phyloP scores from a whole-genome alignment of 2,329 filamentous ascomycete species.

The Bretziella fagacearum region DNA sequence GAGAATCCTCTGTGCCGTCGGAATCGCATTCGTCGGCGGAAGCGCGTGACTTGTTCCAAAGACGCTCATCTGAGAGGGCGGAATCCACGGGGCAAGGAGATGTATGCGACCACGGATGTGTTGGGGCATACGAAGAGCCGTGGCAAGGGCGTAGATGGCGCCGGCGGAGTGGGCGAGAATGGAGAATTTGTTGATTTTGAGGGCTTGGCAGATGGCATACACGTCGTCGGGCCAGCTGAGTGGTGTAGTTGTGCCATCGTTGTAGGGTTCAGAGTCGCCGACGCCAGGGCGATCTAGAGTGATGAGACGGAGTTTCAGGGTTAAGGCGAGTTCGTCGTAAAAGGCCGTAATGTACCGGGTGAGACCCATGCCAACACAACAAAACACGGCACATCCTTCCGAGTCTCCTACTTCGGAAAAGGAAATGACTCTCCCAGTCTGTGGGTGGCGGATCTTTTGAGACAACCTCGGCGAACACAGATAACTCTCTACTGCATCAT shows the following conservation, averaged over 20 bases:
- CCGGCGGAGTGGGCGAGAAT: constrained; percentile 91
- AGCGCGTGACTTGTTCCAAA: constrained; percentile 56
- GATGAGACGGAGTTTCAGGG: constrained; percentile 74
- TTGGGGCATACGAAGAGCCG: constrained; percentile 86
- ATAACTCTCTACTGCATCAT: constrained; percentile 74
- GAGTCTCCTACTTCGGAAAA: constrained; percentile 95
- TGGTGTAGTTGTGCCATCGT: constrained; percentile 67
- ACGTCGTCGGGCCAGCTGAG: constrained; percentile 89
- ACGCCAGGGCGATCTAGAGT: constrained; percentile 90
- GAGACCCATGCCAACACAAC: constrained; percentile 93
- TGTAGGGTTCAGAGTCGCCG: constrained; percentile 74
- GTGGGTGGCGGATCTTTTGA: constrained; percentile 72
- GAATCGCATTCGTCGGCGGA: constrained; percentile 70
- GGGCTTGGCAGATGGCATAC: constrained; percentile 75
- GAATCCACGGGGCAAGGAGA: constrained; percentile 90
- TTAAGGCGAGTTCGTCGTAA: constrained; percentile 86
- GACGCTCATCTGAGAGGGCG: constrained; percentile 77
- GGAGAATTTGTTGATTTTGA: constrained; percentile 91
- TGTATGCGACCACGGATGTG: constrained; percentile 90
- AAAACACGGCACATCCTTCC: constrained; percentile 80
- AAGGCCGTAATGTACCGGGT: constrained; percentile 94
- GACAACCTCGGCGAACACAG: constrained; percentile 68
- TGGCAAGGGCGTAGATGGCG: constrained; percentile 93
- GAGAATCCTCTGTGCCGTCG: constrained; percentile 79
- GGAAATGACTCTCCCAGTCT: constrained; percentile 73